Percentiles rank a stretch among this genome's conserved stretches.
phyloP scores from a whole-genome alignment of 148 eudicot species.

The Vaccinium corymbosum region DNA sequence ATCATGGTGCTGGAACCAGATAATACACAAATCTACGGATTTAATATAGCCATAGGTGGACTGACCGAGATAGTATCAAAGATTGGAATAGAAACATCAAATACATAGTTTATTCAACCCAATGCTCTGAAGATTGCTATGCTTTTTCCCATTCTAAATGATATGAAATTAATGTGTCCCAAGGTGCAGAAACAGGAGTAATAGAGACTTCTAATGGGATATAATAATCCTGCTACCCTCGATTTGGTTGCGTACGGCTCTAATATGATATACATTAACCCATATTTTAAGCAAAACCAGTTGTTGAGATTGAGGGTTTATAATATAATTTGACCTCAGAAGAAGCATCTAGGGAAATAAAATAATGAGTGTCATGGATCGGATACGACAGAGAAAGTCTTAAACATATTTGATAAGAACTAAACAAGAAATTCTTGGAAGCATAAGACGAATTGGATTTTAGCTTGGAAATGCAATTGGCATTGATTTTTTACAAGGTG shows the following conservation, averaged over 20 bases:
- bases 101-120: conserved; percentile 59
- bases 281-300: conserved; percentile 23
- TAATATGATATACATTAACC: conserved; percentile 11
- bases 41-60: conserved; percentile 11
- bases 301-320: conserved; percentile 40
- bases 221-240: conserved; percentile 36
- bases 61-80: conserved; percentile 56
- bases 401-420: conserved; percentile 6
- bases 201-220: conserved; percentile 72
- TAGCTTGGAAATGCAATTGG: not conserved
- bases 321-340: conserved; percentile 38
- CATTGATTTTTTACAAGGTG: conserved; percentile 6
- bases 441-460: not conserved
- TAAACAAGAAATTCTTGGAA: not conserved
- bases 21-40: conserved; percentile 27
- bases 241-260: conserved; percentile 28
- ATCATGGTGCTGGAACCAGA: conserved; percentile 50
- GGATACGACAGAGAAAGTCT: conserved; percentile 11
- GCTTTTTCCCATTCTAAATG: conserved; percentile 30
- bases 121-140: conserved; percentile 48
- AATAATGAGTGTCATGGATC: conserved; percentile 28
- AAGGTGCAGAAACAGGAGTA: conserved; percentile 73
- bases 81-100: conserved; percentile 97
- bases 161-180: conserved; percentile 66
- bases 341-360: conserved; percentile 51